phyloP scores from a whole-genome alignment of 202 grass and related monocot species.

The Saccharum hybrid region DNA sequence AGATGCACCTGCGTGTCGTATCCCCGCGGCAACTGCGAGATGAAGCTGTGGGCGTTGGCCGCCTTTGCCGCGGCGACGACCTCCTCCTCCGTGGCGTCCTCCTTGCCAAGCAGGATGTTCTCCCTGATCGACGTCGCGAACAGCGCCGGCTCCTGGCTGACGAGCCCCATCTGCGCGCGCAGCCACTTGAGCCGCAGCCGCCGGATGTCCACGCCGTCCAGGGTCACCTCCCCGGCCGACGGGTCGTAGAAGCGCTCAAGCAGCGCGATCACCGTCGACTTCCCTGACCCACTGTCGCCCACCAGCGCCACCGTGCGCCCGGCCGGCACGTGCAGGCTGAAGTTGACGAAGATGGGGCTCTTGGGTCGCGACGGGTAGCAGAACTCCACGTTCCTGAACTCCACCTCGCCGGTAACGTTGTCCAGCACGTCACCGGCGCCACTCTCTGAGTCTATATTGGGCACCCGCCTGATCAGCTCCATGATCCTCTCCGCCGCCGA shows the following conservation, averaged over 20 bases:
- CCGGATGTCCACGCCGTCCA: constrained; percentile 83
- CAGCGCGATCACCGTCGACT: constrained; percentile 86
- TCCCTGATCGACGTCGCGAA: constrained; percentile 90
- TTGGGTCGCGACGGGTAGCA: constrained; percentile 84
- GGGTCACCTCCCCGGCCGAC: constrained; percentile 50
- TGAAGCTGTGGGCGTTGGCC: constrained; percentile 96
- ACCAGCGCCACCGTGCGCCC: constrained; percentile 77
- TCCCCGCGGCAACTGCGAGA: constrained; percentile 85
- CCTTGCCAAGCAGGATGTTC: constrained; percentile 93
- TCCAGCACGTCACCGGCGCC: constrained; percentile 56
- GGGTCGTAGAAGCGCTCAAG: constrained; percentile 96
- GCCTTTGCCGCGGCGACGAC: constrained; percentile 69
- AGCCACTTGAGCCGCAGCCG: constrained; percentile 82
- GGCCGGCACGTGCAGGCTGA: constrained; percentile 71
- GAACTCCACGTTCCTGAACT: constrained; percentile 77
- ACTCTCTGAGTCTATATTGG: constrained; percentile 85
- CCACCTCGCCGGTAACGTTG: constrained; percentile 70
- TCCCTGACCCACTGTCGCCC: constrained; percentile 75
- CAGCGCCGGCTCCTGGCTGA: constrained; percentile 93
- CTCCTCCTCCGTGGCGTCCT: constrained; percentile 84
- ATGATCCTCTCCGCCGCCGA: constrained; percentile 66
- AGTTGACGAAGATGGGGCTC: constrained; percentile 69
- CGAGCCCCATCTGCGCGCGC: constrained; percentile 88
- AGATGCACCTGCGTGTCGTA: constrained; percentile 75
- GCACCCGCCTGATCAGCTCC: constrained; percentile 68